Evolutionary conservation across 371 early-diverging fungal species (phyloP), one percentile per base, ranked within the genome.

Genomic region (Mortierella sp.): DNA sequence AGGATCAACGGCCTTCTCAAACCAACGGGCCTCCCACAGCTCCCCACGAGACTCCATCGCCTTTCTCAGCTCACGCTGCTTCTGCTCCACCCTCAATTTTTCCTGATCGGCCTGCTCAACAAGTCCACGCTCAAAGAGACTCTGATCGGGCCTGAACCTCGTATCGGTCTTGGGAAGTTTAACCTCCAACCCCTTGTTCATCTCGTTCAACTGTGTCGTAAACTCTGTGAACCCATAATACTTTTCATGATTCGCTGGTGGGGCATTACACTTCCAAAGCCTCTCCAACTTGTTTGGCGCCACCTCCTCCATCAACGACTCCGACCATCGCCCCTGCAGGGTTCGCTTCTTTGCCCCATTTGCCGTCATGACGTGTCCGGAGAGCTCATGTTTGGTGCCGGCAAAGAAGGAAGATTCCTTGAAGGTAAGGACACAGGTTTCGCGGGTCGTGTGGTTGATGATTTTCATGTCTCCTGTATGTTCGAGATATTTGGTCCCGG

Each of bases 161-260:
- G 97, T 95, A 84, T 98, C 99, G 1, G 99, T 98, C 70, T 81
- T 91, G 27, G 98, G 98, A 58, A 98, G 70, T 60, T 90, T 82
- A 6, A 84, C 88, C 32, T 83, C 87, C 35, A 93, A 76, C 12
- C 89, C 80, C 14, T 88, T 85, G 16, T 91, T 91, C 43, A 96
- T 84, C 83, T 96, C 97, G 80, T 98, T 98, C 41, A 98, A 82
- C 70, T 97, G 95, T 70, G 96, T 94, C 8, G 97, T 92, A 77
- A 95, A 97, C 65, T 93, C 91, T 38, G 96, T 95, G 79, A 98
- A 97, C n/a, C 97, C 95, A 88, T 97, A 98, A 83, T 94, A 96
- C 73, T 93, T 90, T 16, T 90, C 89, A 38, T 95, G 90, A 79
- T 96, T 91, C 3, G 94, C 89, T 24, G 94, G 93, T 49, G 94